Evolutionary conservation across 208 protist genomes (phyloP), one percentile per base, ranked within the genome.

Genomic region (Leishmania martiniquensis): DNA sequence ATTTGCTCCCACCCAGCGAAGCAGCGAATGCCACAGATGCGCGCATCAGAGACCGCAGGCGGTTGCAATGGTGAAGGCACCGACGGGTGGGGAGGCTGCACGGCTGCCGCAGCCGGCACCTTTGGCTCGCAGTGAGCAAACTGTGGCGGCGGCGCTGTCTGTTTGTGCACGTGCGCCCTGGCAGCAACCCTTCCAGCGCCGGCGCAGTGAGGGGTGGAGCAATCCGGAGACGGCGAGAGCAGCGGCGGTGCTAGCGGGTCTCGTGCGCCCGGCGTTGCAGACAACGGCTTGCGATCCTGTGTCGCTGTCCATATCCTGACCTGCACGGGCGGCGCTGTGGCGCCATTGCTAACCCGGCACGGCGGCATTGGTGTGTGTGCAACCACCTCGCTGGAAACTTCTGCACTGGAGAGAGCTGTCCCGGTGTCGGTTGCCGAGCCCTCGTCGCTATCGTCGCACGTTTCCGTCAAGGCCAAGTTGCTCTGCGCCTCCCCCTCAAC

Each of bases 1-100:
- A 95, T 60, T 65, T 85, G 76, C 52, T 93, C 89, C 80, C 85
- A 89, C 0, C 91, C 89, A 52, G 82, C 63, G 68, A 92, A 93
- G 75, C 84, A 90, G 51, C 86, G 81, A 6, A 89, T 49, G 25
- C 87, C 84, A 57, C 84, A 87, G 2, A 80, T 80, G 22, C 10
- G 15, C 25, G 57, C 37, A 49, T 67, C 73, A 60, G 44, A 47
- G 29, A 42, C 75, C 5, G 55, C 52, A 15, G 44, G 74, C 34
- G 59, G n/a, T 42, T n/a, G 45, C 67, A 7, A 34, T 29, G 72
- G 39, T 39, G 29, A 37, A 29, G 72, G 22, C 20, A 42, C 49
- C 72, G 57, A 59, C 34, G 22, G 17, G 3, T 25, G 22, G 37
- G 34, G 37, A 22, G 37, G 52, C 32, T 29, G 12, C 10, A 37